A percentile compares a stretch with the other conserved stretches of the same genome.
Evolutionary conservation across 2,329 filamentous ascomycete genomes (phyloP).

Genomic region (Aspergillus versicolor): DNA sequence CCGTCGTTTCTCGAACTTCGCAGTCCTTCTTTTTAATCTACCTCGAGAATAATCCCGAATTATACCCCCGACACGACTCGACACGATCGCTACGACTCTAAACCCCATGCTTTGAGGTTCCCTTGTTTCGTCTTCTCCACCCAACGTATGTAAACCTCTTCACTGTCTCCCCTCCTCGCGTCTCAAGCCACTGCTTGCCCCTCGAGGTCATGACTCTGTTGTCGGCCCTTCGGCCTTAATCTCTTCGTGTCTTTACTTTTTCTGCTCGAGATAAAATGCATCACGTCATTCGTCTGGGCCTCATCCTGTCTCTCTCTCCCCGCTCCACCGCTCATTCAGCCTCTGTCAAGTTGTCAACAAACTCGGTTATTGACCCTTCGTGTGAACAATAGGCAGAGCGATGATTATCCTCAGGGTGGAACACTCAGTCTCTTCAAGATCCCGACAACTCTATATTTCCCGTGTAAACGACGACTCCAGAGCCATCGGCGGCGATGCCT

Average conservation of each 20-base stretch:
- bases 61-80: constrained; percentile 11
- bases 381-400: constrained; percentile 37
- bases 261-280: not conserved
- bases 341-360: not conserved
- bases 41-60: constrained; percentile 8
- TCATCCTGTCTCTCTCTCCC: not conserved
- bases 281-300: constrained; percentile 4
- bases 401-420: constrained; percentile 46
- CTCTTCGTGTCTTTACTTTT: not conserved
- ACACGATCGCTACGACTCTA: constrained; percentile 21
- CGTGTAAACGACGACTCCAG: constrained; percentile 33
- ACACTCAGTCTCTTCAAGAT: constrained; percentile 42
- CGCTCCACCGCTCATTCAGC: constrained; percentile 7
- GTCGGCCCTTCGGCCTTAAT: not conserved
- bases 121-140: constrained; percentile 21
- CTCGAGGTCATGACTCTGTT: not conserved
- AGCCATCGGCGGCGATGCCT: constrained; percentile 39
- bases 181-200: not conserved
- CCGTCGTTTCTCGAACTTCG: constrained; percentile 7
- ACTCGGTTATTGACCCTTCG: constrained; percentile 27
- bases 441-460: constrained; percentile 35
- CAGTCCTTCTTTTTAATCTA: constrained; percentile 9
- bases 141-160: constrained; percentile 21
- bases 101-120: constrained; percentile 26
- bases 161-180: not conserved